Percentiles rank a stretch among this genome's conserved stretches.
These are phyloP conservation scores for Boletus speciosus DNA, from an alignment of 768 basidiomycete genomes.

Conservation along the genomic window DNA sequence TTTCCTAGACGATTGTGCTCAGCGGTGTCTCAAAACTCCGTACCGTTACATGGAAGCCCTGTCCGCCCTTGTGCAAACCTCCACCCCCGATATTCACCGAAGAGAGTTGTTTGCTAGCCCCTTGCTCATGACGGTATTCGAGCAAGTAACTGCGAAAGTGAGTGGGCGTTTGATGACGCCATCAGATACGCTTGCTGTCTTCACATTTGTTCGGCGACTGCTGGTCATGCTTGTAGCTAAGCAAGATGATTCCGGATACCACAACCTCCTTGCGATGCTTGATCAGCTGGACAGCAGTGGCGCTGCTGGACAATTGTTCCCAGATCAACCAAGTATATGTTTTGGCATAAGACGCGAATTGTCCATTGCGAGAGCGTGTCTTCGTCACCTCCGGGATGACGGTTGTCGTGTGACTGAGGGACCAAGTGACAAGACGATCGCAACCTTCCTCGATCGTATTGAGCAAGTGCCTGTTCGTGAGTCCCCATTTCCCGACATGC, in stretches of 20 bases:
- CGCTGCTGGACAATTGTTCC: conserved; percentile 27
- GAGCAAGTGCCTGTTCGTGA: conserved; percentile 46
- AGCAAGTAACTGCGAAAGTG: conserved; percentile 73
- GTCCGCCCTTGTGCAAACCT: conserved; percentile 31
- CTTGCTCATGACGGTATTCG: conserved; percentile 73
- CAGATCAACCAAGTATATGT: conserved; percentile 33
- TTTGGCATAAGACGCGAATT: conserved; percentile 46
- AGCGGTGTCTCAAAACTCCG: conserved; percentile 76
- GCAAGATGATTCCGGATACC: conserved; percentile 40
- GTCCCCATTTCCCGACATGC: conserved; percentile 21
- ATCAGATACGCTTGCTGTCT: conserved; percentile 61
- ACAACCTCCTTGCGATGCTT: conserved; percentile 29
- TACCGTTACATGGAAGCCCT: conserved; percentile 83
- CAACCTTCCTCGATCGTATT: conserved; percentile 44
- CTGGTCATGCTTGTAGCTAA: conserved; percentile 56
- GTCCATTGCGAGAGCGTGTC: conserved; percentile 35
- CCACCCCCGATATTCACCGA: conserved; percentile 5
- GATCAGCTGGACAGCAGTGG: conserved; percentile 38
- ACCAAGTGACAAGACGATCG: conserved; percentile 19
- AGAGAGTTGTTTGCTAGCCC: conserved; percentile 58
- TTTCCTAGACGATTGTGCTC: conserved; percentile 86
- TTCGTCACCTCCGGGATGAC: conserved; percentile 31
- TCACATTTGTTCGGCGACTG: conserved; percentile 63
- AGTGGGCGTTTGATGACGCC: conserved; percentile 49
- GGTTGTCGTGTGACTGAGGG: background rate